Evolutionary conservation across 129 eudicot genomes (phyloP).

Genomic region (Mikania micrantha): DNA sequence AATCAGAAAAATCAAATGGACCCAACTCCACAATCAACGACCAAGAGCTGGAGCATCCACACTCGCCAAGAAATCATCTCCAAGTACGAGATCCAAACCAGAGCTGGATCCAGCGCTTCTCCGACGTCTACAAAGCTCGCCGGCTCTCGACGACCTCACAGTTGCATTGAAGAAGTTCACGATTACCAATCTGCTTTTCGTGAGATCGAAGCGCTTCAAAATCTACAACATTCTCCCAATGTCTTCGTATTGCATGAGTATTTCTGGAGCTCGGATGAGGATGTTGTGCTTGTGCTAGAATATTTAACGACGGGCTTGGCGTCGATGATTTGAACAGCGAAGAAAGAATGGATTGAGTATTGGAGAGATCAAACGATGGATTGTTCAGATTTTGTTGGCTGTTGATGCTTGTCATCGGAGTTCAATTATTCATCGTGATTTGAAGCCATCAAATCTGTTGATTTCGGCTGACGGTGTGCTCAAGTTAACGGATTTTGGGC

Average conservation of each 20-base stretch:
- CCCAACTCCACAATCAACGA: constrained; percentile 27
- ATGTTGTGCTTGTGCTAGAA: constrained; percentile 82
- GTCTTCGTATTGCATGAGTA: constrained; percentile 77
- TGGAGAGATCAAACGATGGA: constrained; percentile 84
- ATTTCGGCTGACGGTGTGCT: constrained; percentile 69
- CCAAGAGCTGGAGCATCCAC: constrained; percentile 97
- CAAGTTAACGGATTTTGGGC: constrained; percentile 91
- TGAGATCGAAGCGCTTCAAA: constrained; percentile 79
- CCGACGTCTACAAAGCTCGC: constrained; percentile 76
- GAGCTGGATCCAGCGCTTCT: constrained; percentile 76
- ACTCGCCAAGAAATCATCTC: constrained; percentile 71
- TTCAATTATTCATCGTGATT: constrained; percentile 76
- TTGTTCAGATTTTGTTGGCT: constrained; percentile 71
- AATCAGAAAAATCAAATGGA: constrained; percentile 29
- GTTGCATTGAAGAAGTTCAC: constrained; percentile 89
- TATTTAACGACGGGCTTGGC: constrained; percentile 55
- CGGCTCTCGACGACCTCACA: constrained; percentile 55
- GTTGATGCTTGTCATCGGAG: constrained; percentile 90
- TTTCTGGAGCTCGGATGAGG: constrained; percentile 78
- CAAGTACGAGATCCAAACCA: constrained; percentile 58
- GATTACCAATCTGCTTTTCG: constrained; percentile 77
- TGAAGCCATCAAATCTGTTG: constrained; percentile 83
- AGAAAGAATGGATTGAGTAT: constrained; percentile 45
- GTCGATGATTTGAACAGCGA: constrained; percentile 45
- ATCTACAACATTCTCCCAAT: constrained; percentile 70